phyloP scores from a whole-genome alignment of 1,139 yeast genomes.

The Petasospora rhodanensis region DNA sequence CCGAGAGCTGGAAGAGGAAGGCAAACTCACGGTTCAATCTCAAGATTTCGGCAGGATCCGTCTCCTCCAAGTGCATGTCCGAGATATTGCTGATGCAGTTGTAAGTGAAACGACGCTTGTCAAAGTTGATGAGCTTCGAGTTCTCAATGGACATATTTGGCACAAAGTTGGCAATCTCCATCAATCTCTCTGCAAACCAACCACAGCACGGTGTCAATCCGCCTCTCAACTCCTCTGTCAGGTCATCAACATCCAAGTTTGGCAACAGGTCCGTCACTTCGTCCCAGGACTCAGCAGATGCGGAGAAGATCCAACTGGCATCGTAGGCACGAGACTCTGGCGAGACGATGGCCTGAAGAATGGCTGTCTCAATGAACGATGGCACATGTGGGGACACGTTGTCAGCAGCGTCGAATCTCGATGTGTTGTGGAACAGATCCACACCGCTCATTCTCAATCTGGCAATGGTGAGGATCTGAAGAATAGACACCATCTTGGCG shows the following conservation, averaged over 20 bases:
- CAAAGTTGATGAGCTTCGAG: constrained; percentile 57
- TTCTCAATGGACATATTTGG: constrained; percentile 63
- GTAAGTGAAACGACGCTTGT: constrained; percentile 60
- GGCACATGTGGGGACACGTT: constrained; percentile 60
- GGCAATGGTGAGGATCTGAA: constrained; percentile 63
- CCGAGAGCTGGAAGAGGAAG: constrained; percentile 25
- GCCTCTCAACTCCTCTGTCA: constrained; percentile 47
- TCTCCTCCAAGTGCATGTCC: constrained; percentile 32
- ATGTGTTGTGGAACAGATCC: constrained; percentile 43
- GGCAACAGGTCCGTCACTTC: constrained; percentile 32
- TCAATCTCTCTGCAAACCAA: constrained; percentile 57
- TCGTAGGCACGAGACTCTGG: constrained; percentile 76
- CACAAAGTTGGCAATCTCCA: constrained; percentile 62
- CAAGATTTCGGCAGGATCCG: not conserved
- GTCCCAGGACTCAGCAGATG: constrained; percentile 36
- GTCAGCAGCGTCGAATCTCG: constrained; percentile 16
- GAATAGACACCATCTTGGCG: constrained; percentile 64
- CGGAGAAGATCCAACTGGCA: constrained; percentile 58
- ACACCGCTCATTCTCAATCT: constrained; percentile 64
- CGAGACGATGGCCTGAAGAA: constrained; percentile 67
- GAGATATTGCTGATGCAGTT: constrained; percentile 49
- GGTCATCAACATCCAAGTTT: constrained; percentile 35
- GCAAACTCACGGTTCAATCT: constrained; percentile 15
- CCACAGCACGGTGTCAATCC: constrained; percentile 83
- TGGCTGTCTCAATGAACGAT: constrained; percentile 79